Conservation (phyloP, 441 rosid genomes). For the Pelargonium myrrhifolium region DNA sequence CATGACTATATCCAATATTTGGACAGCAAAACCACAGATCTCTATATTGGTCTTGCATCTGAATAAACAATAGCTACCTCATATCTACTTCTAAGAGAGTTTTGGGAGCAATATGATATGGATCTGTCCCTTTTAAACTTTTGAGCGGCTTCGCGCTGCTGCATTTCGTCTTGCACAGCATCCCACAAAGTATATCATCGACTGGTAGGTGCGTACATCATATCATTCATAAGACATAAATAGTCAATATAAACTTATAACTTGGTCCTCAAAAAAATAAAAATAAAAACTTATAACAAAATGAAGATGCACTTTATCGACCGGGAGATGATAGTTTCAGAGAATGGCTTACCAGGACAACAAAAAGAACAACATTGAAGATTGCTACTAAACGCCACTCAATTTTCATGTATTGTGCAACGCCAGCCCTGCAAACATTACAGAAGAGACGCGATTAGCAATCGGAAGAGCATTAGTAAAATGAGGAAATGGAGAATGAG, state of each 20-base stretch:
- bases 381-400: conserved; percentile 89
- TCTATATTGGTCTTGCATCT: neutral
- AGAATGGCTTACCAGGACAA: conserved; percentile 54
- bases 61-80: neutral
- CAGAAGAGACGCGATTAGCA: neutral
- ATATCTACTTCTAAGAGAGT: neutral
- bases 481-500: neutral
- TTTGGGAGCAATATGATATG: too few relatives aligned
- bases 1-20: neutral
- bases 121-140: conserved; percentile 30
- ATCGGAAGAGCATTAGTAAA: neutral
- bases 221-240: neutral
- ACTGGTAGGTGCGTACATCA: conserved; percentile 27
- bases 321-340: too few relatives aligned
- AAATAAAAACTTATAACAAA: too few relatives aligned
- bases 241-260: neutral
- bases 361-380: conserved; percentile 60
- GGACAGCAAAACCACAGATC: neutral
- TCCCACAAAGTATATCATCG: conserved; percentile 68
- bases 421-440: conserved; percentile 62
- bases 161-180: conserved; percentile 90
- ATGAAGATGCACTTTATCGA: too few relatives aligned
- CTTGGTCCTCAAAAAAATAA: too few relatives aligned
- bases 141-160: conserved; percentile 28
- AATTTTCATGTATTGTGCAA: conserved; percentile 84